These are phyloP conservation scores for Erigeron canadensis DNA, from an alignment of 129 eudicot species.

Conservation along the genomic window DNA sequence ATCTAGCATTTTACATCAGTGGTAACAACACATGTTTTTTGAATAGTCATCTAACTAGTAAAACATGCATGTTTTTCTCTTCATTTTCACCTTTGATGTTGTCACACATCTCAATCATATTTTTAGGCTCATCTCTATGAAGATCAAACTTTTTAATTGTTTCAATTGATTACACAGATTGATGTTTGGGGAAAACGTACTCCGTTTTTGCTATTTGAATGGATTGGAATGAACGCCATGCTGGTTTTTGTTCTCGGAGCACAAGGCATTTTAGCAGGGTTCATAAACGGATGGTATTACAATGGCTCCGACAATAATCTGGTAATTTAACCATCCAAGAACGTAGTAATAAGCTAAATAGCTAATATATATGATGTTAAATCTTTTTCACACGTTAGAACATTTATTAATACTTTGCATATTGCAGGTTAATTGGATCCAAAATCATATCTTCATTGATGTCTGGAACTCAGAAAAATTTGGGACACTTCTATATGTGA, in stretches of 20 bases:
- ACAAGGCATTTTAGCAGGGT: constrained; percentile 76
- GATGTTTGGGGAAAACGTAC: constrained; percentile 70
- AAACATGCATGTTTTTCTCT: neutral
- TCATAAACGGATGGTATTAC: constrained; percentile 84
- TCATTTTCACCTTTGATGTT: too few relatives aligned
- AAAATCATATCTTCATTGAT: constrained; percentile 50
- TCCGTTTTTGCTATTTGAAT: constrained; percentile 73
- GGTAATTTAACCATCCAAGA: constrained; percentile 32
- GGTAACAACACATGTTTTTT: too few relatives aligned
- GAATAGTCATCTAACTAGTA: neutral
- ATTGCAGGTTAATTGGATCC: constrained; percentile 77
- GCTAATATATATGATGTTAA: neutral
- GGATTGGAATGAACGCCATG: constrained; percentile 96
- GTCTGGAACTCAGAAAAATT: constrained; percentile 73
- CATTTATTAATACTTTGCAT: neutral
- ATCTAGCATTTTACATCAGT: too few relatives aligned
- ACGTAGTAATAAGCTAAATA: too few relatives aligned
- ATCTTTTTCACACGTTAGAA: neutral
- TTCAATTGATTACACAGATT: constrained; percentile 45
- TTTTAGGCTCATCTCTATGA: neutral
- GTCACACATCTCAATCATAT: neutral
- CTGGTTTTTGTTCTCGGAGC: constrained; percentile 79
- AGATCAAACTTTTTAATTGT: neutral
- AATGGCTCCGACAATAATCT: constrained; percentile 54
- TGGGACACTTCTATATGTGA: constrained; percentile 69